These are phyloP conservation scores for Bassia scoparia DNA, from an alignment of 148 eudicot genomes.

Conservation along the genomic window DNA sequence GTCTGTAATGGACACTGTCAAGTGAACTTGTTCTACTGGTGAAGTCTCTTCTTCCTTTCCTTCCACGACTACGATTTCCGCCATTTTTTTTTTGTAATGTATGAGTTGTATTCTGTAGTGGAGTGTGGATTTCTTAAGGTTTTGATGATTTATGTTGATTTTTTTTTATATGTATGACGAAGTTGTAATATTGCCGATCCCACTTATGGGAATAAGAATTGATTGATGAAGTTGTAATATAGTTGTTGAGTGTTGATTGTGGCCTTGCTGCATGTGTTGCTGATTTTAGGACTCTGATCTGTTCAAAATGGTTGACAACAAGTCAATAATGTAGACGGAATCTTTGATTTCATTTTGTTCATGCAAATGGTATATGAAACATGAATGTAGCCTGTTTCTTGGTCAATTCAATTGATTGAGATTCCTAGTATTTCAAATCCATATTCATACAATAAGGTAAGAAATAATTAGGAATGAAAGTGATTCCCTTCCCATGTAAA, in stretches of 20 bases:
- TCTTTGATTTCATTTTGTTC: too few relatives aligned
- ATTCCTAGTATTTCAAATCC: neutral
- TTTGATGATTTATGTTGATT: neutral
- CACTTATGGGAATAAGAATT: too few relatives aligned
- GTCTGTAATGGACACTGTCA: slow-evolving; percentile 67
- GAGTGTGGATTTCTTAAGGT: too few relatives aligned
- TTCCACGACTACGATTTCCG: neutral
- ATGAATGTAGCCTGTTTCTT: neutral
- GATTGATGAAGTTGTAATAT: too few relatives aligned
- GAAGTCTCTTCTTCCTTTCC: slow-evolving; percentile 47
- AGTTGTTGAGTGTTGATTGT: neutral
- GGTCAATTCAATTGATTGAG: neutral
- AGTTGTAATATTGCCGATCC: too few relatives aligned
- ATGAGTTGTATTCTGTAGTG: too few relatives aligned
- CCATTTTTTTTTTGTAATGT: slow-evolving; percentile 7
- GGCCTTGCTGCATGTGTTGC: neutral
- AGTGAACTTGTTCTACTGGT: slow-evolving; percentile 69
- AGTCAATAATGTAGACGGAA: neutral
- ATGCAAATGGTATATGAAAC: neutral
- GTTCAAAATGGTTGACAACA: too few relatives aligned
- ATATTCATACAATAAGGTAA: neutral
- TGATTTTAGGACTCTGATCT: neutral
- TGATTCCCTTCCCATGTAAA: too few relatives aligned
- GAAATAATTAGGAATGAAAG: too few relatives aligned
- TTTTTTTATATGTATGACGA: neutral